Conservation (phyloP, 768 basidiomycete species). For the Suillus ampliporus region DNA sequence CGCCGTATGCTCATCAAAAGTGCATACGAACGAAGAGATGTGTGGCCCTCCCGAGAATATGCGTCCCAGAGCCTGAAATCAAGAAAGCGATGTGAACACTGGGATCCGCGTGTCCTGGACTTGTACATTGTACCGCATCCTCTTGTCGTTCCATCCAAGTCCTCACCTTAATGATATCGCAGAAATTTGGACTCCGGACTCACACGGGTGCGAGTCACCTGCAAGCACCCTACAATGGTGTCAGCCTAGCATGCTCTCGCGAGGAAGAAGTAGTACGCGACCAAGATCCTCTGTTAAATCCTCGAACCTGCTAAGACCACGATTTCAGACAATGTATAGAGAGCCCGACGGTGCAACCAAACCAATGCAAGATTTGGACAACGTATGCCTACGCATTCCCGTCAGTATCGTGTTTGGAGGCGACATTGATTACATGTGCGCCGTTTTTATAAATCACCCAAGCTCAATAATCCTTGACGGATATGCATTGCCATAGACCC, state of each 20-base stretch:
- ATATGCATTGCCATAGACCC: constrained; percentile 27
- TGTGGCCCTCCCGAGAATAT: constrained; percentile 53
- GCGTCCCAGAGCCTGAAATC: constrained; percentile 46
- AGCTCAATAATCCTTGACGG: neutral
- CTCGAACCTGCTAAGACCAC: neutral
- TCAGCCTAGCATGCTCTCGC: constrained; percentile 61
- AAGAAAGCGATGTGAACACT: constrained; percentile 43
- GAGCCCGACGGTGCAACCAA: constrained; percentile 59
- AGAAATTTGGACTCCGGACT: constrained; percentile 54
- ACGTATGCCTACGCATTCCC: constrained; percentile 45
- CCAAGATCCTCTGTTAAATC: neutral
- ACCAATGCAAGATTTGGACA: constrained; percentile 54
- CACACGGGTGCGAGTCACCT: constrained; percentile 38
- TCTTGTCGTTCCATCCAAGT: neutral
- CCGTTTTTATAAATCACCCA: neutral
- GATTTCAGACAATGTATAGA: constrained; percentile 62
- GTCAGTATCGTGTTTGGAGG: constrained; percentile 60
- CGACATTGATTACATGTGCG: constrained; percentile 59
- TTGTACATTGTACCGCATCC: constrained; percentile 54
- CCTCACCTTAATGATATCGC: neutral
- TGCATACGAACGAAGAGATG: constrained; percentile 55
- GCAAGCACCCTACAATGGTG: constrained; percentile 42
- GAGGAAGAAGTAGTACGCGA: constrained; percentile 64
- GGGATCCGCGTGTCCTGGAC: constrained; percentile 60
- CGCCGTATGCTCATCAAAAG: constrained; percentile 48